Percentiles rank a stretch among this genome's conserved stretches.
Evolutionary conservation across 495 filamentous ascomycete genomes (phyloP).

Genomic region (Hypoxylon rickii): DNA sequence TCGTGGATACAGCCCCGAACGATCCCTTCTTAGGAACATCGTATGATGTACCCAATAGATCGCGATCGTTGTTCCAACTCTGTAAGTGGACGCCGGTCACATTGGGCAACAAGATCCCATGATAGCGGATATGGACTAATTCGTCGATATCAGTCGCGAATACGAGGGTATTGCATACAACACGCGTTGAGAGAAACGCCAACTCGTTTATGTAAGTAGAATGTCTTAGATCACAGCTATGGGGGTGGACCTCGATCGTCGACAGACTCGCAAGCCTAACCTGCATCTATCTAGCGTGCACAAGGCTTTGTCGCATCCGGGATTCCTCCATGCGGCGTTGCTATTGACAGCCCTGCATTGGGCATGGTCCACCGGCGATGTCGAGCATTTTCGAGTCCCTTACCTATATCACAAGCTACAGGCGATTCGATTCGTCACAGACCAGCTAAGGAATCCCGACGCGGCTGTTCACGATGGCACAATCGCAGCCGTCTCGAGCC

Average conservation of each 20-base stretch:
- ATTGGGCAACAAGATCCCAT: constrained; percentile 1
- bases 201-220: constrained; percentile 40
- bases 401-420: constrained; percentile 42
- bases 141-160: constrained; percentile 23
- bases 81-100: constrained; percentile 31
- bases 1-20: constrained; percentile 25
- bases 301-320: constrained; percentile 41
- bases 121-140: constrained; percentile 18
- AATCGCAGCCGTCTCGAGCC: constrained; percentile 43
- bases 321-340: constrained; percentile 41
- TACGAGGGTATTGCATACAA: constrained; percentile 34
- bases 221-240: constrained; percentile 4
- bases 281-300: constrained; percentile 32
- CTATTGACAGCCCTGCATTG: constrained; percentile 41
- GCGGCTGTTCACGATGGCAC: constrained; percentile 41
- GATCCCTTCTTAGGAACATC: constrained; percentile 39
- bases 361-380: constrained; percentile 41
- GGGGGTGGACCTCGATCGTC: constrained; percentile 13
- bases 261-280: constrained; percentile 14
- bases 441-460: constrained; percentile 38
- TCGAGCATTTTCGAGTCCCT: constrained; percentile 39
- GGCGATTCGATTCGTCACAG: constrained; percentile 44
- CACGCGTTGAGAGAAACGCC: constrained; percentile 32
- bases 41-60: constrained; percentile 37
- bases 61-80: constrained; percentile 38